Evolutionary conservation across 2,329 filamentous ascomycete genomes (phyloP).

Genomic region (Aureobasidium mangrovei): DNA sequence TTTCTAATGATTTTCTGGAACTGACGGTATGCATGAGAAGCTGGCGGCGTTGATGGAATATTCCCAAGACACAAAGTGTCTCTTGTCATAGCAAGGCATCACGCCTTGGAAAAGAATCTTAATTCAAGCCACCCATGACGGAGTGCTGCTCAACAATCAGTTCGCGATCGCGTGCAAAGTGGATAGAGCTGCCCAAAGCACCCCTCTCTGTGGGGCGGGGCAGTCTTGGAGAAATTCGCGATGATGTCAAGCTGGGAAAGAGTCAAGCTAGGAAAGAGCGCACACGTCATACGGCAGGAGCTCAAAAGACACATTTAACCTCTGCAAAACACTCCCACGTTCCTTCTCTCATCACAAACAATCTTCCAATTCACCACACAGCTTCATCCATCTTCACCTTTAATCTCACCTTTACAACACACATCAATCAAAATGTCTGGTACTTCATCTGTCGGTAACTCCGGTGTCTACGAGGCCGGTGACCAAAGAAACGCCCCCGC

Average conservation of each 20-base stretch:
- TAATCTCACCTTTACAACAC: neutral
- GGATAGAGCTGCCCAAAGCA: constrained; percentile 10
- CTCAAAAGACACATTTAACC: constrained; percentile 6
- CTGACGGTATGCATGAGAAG: constrained; percentile 12
- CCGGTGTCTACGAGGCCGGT: constrained; percentile 61
- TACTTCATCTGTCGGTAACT: constrained; percentile 54
- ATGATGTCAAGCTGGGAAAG: neutral
- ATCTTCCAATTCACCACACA: constrained; percentile 4
- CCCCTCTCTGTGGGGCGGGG: neutral
- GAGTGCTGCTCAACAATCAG: constrained; percentile 7
- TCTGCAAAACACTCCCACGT: constrained; percentile 10
- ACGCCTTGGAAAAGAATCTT: neutral
- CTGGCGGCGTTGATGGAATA: constrained; percentile 9
- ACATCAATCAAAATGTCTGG: constrained; percentile 37
- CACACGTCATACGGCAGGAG: neutral
- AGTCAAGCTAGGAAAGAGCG: neutral
- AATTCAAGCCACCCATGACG: constrained; percentile 8
- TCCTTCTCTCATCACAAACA: constrained; percentile 7
- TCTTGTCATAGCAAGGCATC: constrained; percentile 1
- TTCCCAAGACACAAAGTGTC: neutral
- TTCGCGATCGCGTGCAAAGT: constrained; percentile 10
- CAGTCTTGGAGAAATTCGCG: constrained; percentile 1
- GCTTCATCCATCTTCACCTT: neutral
- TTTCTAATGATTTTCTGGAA: constrained; percentile 12
- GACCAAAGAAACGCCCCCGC: constrained; percentile 57